Evolutionary conservation across 192 early-diverging fungal genomes (phyloP), one percentile per base, ranked within the genome.

Genomic region (Coemansia sp.): DNA sequence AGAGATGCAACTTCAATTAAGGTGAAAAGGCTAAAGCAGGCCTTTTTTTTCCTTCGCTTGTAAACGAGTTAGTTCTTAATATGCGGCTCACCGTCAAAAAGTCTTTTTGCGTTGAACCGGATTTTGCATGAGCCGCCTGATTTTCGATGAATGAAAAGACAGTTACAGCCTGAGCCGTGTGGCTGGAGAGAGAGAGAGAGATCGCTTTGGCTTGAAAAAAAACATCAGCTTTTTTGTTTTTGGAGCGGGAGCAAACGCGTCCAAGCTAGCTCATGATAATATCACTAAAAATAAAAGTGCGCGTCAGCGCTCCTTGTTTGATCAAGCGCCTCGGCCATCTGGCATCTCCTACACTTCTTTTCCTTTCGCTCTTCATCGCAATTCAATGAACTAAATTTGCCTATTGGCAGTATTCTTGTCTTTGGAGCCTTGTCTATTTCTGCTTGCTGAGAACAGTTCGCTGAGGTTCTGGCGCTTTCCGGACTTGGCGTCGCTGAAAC

Each of bases 1-100:
- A 54, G 51, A 54, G 51, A 54, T 54, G 51, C 51, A 54, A 22
- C 14, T 54, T 25, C 51, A 54, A 54, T 54, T 54, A 25, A 54
- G 25, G 51, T 13, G 12, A 54, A 54, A 22, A 25, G 25, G 25
- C 2, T 25, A 25, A 54, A 54, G 43, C 43, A 45, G 13, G 7
- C 4, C 13, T n/a, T n/a, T 8, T 45, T 45, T 45, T 45, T 45
- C 43, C 25, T 25, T 25, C 25, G 25, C 25, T 25, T 25, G 25
- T 25, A 25, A 25, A 25, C 25, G 25, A 25, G 25, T 25, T 25
- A 25, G 2, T 53, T 54, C 25, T 32, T 20, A 9, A 6, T 1
- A 5, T 54, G 51, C 20, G 51, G 51, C 51, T 54, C 51, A 19
- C 49, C 19, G 25, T 25, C 25, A 8, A 45, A 45, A 45, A 45